These are phyloP conservation scores for Coemansia javaensis DNA, from an alignment of 192 early-diverging fungal genomes.

Conservation along the genomic window DNA sequence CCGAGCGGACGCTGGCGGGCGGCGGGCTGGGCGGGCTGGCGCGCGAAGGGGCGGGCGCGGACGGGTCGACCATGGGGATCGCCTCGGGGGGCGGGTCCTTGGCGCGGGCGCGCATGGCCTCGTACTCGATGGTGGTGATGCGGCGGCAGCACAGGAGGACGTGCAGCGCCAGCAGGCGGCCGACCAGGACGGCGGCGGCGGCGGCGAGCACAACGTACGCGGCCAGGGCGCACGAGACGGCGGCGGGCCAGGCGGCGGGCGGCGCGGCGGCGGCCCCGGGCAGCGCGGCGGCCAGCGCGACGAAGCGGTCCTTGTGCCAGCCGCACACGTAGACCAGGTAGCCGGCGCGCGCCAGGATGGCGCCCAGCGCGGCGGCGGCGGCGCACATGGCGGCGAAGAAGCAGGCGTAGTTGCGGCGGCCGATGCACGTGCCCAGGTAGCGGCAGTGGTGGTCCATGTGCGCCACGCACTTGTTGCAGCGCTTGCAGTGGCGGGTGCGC, in stretches of 20 bases:
- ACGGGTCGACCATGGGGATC: too few species aligned
- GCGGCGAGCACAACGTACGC: slow-evolving; percentile 10
- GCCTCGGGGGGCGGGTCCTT: slow-evolving; percentile 7
- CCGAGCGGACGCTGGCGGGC: too few species aligned
- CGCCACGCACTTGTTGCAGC: slow-evolving; percentile 49
- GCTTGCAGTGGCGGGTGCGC: slow-evolving; percentile 48
- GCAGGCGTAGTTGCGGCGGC: slow-evolving; percentile 15
- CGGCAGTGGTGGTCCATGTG: slow-evolving; percentile 32
- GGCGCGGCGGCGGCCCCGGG: too few species aligned
- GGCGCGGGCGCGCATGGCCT: slow-evolving; percentile 4
- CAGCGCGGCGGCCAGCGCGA: not conserved
- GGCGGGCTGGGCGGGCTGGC: too few species aligned
- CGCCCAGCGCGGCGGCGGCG: slow-evolving; percentile 7
- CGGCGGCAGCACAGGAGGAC: slow-evolving; percentile 20
- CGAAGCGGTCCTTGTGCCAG: slow-evolving; percentile 7
- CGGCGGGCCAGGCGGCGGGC: too few species aligned
- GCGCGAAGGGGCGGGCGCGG: too few species aligned
- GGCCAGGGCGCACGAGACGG: slow-evolving; percentile 16
- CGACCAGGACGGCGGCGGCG: slow-evolving; percentile 4
- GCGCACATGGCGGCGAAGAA: slow-evolving; percentile 24
- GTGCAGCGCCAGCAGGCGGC: slow-evolving; percentile 30
- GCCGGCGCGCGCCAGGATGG: slow-evolving; percentile 2
- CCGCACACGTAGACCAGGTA: slow-evolving; percentile 21
- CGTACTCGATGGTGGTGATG: slow-evolving; percentile 36
- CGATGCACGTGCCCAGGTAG: slow-evolving; percentile 41